Percentiles rank a stretch among this genome's conserved stretches.
These are phyloP conservation scores for Aspergillus melleus DNA, from an alignment of 2,329 filamentous ascomycete genomes.

Conservation along the genomic window DNA sequence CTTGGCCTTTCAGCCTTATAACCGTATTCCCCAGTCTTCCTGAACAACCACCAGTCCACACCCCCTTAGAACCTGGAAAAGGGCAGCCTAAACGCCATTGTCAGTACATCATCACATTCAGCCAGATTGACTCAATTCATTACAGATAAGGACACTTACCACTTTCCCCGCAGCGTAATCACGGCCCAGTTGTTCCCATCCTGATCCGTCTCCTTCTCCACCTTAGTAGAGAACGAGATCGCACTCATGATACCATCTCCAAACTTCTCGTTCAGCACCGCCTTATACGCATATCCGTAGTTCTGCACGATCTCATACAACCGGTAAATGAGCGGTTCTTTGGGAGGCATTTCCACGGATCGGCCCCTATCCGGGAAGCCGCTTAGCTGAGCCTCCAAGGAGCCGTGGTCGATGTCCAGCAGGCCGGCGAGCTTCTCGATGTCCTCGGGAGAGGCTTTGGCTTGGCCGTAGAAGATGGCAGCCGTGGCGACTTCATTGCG, in stretches of 20 bases:
- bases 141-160: constrained; percentile 53
- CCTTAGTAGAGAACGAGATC: constrained; percentile 84
- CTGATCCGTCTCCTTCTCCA: constrained; percentile 90
- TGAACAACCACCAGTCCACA: background rate
- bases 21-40: background rate
- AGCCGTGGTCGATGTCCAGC: constrained; percentile 59
- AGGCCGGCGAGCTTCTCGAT: constrained; percentile 65
- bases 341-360: constrained; percentile 78
- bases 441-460: constrained; percentile 70
- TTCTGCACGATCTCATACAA: constrained; percentile 95
- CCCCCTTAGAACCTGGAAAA: constrained; percentile 44
- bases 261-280: constrained; percentile 92
- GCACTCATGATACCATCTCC: constrained; percentile 96
- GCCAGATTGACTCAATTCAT: no score
- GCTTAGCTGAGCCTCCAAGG: constrained; percentile 62
- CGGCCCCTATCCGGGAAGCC: constrained; percentile 80
- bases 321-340: constrained; percentile 84
- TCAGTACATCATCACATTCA: constrained; percentile 11
- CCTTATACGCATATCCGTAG: constrained; percentile 95
- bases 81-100: constrained; percentile 39
- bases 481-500: constrained; percentile 83
- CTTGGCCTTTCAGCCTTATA: background rate
- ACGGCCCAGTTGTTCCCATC: constrained; percentile 79
- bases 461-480: constrained; percentile 88
- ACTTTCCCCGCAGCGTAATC: constrained; percentile 81